Conservation (phyloP, 441 rosid genomes). For the Croton setiger region DNA sequence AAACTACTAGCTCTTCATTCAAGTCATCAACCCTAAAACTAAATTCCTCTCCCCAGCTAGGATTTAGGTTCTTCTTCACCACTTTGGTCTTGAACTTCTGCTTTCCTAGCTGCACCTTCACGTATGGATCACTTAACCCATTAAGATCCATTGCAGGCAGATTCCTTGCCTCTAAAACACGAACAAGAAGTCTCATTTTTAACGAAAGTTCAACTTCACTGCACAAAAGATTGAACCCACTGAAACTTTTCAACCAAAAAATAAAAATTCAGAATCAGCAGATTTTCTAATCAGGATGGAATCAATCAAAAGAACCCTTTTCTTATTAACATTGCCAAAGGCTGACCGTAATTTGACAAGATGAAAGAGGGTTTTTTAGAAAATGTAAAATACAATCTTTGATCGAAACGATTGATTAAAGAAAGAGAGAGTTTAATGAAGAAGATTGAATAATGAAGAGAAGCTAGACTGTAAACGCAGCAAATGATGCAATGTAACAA, state of each 20-base stretch:
- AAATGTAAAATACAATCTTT: not conserved
- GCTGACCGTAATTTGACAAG: slow-evolving; percentile 1
- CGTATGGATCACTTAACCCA: slow-evolving; percentile 89
- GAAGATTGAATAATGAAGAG: not conserved
- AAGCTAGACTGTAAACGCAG: too few species aligned
- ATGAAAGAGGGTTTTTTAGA: not conserved
- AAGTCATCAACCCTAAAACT: slow-evolving; percentile 89
- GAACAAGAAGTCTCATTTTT: slow-evolving; percentile 68
- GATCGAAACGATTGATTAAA: not conserved
- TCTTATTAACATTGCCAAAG: not conserved
- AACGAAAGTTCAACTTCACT: not conserved
- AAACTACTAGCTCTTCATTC: slow-evolving; percentile 68
- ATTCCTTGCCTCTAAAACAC: slow-evolving; percentile 80
- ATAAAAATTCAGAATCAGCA: not conserved
- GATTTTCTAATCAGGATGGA: not conserved
- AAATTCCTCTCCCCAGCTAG: slow-evolving; percentile 88
- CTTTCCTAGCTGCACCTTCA: slow-evolving; percentile 73
- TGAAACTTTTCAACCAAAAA: not conserved
- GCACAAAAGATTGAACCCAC: slow-evolving; percentile 8
- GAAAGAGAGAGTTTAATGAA: not conserved
- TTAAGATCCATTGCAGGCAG: slow-evolving; percentile 77
- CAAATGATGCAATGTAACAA: not conserved
- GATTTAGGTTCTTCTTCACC: slow-evolving; percentile 80
- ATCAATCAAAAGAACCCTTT: slow-evolving; percentile 4
- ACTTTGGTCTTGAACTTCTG: slow-evolving; percentile 75